Evolutionary conservation across 352 stramenopile species (phyloP).

Genomic region (Globisporangium lucens): DNA sequence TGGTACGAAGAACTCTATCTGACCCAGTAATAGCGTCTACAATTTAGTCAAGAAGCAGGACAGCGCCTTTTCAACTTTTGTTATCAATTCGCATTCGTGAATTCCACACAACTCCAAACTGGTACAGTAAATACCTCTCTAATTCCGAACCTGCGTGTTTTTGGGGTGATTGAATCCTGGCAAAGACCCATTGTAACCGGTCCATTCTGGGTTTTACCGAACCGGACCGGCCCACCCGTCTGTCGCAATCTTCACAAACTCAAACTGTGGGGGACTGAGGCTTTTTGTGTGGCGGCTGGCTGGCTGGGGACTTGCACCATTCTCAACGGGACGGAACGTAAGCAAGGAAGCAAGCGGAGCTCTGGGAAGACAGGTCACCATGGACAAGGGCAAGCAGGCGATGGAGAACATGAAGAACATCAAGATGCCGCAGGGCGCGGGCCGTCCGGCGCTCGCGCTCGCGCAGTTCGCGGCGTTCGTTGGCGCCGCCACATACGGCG

Average conservation of each 20-base stretch:
- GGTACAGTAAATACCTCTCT: no score
- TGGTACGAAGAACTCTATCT: no score
- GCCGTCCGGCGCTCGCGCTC: constrained; percentile 51
- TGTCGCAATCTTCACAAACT: constrained; percentile 10
- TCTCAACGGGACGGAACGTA: constrained; percentile 20
- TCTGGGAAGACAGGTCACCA: constrained; percentile 21
- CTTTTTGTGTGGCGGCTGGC: constrained; percentile 18
- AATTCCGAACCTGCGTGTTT: no score
- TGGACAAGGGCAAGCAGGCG: constrained; percentile 84
- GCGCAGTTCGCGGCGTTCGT: constrained; percentile 60
- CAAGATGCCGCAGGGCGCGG: constrained; percentile 72
- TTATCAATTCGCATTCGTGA: no score
- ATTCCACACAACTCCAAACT: no score
- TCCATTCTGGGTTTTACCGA: background rate
- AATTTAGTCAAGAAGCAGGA: no score
- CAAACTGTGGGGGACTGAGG: background rate
- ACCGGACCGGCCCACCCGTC: constrained; percentile 2
- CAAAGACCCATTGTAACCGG: constrained; percentile 1
- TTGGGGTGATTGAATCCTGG: background rate
- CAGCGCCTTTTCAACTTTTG: no score
- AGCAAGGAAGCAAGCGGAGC: constrained; percentile 11
- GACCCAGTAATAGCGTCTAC: no score
- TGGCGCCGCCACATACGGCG: constrained; percentile 63
- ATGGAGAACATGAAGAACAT: constrained; percentile 91
- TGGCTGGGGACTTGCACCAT: constrained; percentile 22